These are phyloP conservation scores for Coemansia sp. DNA, from an alignment of 192 early-diverging fungal genomes.

Conservation along the genomic window DNA sequence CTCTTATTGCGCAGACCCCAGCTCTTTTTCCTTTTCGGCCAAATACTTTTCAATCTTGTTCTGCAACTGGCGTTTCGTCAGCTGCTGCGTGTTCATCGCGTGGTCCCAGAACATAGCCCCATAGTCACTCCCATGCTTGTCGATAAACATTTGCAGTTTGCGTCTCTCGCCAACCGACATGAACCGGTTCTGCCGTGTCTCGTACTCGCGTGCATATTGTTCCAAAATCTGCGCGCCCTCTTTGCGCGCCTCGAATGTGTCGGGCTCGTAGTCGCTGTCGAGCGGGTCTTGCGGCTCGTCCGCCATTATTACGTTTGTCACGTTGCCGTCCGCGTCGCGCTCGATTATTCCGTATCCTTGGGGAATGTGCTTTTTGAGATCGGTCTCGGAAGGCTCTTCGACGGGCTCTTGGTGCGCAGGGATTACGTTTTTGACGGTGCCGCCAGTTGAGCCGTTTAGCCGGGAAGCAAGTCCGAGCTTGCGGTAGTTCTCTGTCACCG, in stretches of 20 bases:
- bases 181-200: conserved; percentile 48
- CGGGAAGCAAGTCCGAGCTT: conserved; percentile 67
- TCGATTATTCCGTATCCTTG: conserved; percentile 78
- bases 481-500: conserved; percentile 71
- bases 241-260: conserved; percentile 54
- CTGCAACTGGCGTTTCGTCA: conserved; percentile 64
- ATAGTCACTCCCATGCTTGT: conserved; percentile 73
- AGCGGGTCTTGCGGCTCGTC: conserved; percentile 54
- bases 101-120: conserved; percentile 79
- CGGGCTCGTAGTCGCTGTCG: conserved; percentile 54
- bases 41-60: conserved; percentile 58
- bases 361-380: conserved; percentile 59
- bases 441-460: conserved; percentile 67
- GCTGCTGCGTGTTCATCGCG: conserved; percentile 68
- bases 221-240: conserved; percentile 64
- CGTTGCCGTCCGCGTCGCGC: conserved; percentile 74
- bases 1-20: conserved; percentile 11
- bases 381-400: conserved; percentile 28
- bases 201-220: conserved; percentile 41
- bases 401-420: conserved; percentile 1
- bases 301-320: conserved; percentile 66
- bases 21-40: conserved; percentile 32
- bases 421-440: conserved; percentile 31
- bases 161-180: conserved; percentile 60
- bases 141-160: conserved; percentile 60